Evolutionary conservation across 2,329 filamentous ascomycete genomes (phyloP).

Genomic region (Leptosphaerulina australis): DNA sequence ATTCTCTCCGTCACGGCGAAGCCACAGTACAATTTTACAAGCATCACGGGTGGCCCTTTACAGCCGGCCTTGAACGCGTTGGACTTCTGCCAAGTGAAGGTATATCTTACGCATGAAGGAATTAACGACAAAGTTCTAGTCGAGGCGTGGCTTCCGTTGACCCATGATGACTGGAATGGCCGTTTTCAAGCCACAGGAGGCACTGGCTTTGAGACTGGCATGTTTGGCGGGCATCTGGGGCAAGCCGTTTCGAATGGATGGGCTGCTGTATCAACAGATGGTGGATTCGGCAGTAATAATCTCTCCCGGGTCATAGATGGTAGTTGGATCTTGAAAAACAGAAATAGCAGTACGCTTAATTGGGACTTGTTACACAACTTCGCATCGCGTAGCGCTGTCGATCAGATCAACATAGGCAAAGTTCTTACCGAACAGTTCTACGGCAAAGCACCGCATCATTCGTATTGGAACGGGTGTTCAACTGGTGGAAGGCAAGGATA

Average conservation of each 20-base stretch:
- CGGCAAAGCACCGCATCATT: slow-evolving; percentile 37
- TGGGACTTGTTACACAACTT: slow-evolving; percentile 47
- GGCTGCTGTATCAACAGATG: slow-evolving; percentile 43
- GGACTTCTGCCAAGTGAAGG: slow-evolving; percentile 34
- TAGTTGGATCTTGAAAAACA: slow-evolving; percentile 31
- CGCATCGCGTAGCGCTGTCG: slow-evolving; percentile 46
- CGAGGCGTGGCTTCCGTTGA: slow-evolving; percentile 41
- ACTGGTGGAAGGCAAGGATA: slow-evolving; percentile 46
- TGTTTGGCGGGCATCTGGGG: slow-evolving; percentile 33
- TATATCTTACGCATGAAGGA: slow-evolving; percentile 28
- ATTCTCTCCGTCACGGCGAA: slow-evolving; percentile 24
- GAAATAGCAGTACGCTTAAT: slow-evolving; percentile 29
- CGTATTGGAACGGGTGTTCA: slow-evolving; percentile 47
- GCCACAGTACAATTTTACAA: slow-evolving; percentile 21
- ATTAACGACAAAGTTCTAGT: slow-evolving; percentile 33
- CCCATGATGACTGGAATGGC: slow-evolving; percentile 38
- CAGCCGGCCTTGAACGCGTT: slow-evolving; percentile 21
- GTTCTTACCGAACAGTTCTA: slow-evolving; percentile 43
- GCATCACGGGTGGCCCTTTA: slow-evolving; percentile 10
- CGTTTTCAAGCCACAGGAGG: slow-evolving; percentile 44
- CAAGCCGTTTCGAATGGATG: slow-evolving; percentile 38
- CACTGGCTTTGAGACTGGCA: slow-evolving; percentile 36
- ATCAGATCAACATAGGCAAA: slow-evolving; percentile 46
- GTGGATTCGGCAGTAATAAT: slow-evolving; percentile 31
- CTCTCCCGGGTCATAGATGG: slow-evolving; percentile 12